These are phyloP conservation scores for Ambrosia artemisiifolia DNA, from an alignment of 129 eudicot genomes.

Conservation along the genomic window DNA sequence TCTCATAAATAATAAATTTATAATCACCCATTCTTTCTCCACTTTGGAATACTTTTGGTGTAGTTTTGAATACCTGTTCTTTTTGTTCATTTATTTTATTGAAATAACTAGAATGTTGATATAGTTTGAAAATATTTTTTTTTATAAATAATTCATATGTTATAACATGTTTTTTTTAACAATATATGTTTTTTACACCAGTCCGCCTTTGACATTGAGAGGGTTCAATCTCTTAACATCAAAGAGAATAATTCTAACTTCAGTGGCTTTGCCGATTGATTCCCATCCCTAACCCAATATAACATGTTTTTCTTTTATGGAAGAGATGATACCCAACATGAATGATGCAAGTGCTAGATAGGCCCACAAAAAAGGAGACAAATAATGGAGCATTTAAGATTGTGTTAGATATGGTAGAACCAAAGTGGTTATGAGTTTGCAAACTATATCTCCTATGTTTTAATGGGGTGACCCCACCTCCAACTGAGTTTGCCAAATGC, in stretches of 20 bases:
- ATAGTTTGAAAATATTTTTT: too few relatives aligned
- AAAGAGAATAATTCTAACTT: too few relatives aligned
- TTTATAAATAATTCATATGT: too few relatives aligned
- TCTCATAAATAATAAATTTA: conserved; percentile 5
- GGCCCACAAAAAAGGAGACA: conserved; percentile 37
- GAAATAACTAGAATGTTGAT: too few relatives aligned
- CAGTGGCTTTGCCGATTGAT: too few relatives aligned
- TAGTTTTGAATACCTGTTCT: too few relatives aligned
- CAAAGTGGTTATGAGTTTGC: conserved; percentile 29
- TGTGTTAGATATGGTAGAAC: conserved; percentile 41
- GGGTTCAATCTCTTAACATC: too few relatives aligned
- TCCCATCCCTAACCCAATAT: too few relatives aligned
- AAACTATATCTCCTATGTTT: conserved; percentile 21
- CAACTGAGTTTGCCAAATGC: conserved; percentile 12
- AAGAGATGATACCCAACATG: conserved; percentile 24
- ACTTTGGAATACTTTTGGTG: neutral
- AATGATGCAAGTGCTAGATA: conserved; percentile 25
- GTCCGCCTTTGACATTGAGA: too few relatives aligned
- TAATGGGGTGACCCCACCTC: conserved; percentile 25
- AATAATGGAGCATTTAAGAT: conserved; percentile 40
- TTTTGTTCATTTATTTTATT: too few relatives aligned
- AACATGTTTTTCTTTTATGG: neutral
- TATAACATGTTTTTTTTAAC: too few relatives aligned
- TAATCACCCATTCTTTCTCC: neutral
- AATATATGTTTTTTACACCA: too few relatives aligned